Percentiles rank a stretch among this genome's conserved stretches.
phyloP scores from a whole-genome alignment of 2,329 filamentous ascomycete genomes.

The Apiospora hydei region DNA sequence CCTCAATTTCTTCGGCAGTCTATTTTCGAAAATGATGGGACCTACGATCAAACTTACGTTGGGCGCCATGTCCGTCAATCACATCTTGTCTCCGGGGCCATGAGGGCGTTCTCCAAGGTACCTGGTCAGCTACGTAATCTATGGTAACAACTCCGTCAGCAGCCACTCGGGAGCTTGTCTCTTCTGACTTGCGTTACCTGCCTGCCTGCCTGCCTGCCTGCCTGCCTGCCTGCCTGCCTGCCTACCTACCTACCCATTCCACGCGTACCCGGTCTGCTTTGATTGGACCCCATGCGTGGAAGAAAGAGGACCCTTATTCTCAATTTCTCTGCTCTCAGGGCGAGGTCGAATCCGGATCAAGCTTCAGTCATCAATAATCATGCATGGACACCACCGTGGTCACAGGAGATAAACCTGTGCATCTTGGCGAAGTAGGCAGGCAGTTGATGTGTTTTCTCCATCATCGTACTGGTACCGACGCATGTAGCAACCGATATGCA shows the following conservation, averaged over 20 bases:
- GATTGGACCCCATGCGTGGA: neutral
- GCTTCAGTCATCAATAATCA: neutral
- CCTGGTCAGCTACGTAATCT: slow-evolving; percentile 19
- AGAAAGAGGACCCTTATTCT: slow-evolving; percentile 6
- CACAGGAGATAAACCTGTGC: slow-evolving; percentile 13
- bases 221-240: too few relatives aligned
- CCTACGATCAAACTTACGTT: slow-evolving; percentile 20
- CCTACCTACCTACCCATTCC: neutral
- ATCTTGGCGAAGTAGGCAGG: neutral
- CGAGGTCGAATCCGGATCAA: neutral
- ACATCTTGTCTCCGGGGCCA: slow-evolving; percentile 8
- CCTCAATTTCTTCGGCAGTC: slow-evolving; percentile 19
- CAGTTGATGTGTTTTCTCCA: slow-evolving; percentile 13
- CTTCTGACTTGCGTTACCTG: neutral
- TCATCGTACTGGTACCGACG: neutral
- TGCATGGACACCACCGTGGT: slow-evolving; percentile 16
- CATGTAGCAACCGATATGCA: neutral
- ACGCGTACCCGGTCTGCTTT: neutral
- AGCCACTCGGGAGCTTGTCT: slow-evolving; percentile 10
- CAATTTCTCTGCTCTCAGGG: neutral
- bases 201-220: too few relatives aligned
- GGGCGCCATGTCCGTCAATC: neutral
- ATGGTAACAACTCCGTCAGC: slow-evolving; percentile 16
- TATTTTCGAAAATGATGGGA: slow-evolving; percentile 12
- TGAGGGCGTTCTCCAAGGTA: neutral